Base-by-base conservation (phyloP, 2,329 filamentous ascomycete species). In the Epichloe amarillans region DNA sequence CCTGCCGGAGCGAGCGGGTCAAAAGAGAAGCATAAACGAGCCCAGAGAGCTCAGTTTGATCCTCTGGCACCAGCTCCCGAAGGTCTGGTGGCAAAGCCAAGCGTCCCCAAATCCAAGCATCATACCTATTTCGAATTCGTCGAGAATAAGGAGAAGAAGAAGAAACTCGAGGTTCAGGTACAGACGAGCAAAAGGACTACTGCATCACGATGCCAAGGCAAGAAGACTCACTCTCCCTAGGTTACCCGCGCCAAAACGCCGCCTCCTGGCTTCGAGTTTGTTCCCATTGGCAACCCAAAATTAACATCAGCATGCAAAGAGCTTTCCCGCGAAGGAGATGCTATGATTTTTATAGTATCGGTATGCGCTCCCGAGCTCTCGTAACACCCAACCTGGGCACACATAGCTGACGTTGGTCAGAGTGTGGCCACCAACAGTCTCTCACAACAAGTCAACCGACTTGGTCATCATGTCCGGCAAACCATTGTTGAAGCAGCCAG, bases 281-380 rank as follows among this genome's bases (percentile, higher is more conserved):
- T 84, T 42, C 77, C 80, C 35, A 74, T 77, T 47, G 80, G 80
- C 47, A 77, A 83, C 55, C 80, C 80, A 21, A 70, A 74, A 54
- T 65, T 84, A 59, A 83, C 79, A 5, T 69, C 68, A 50, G 66
- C 71, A 42, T 84, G 81, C 69, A 84, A 84, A 63, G 80, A 84
- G 58, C 63, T 83, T 19, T 84, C 80, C 1, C 72, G 81, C 55
- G 76, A 81, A 57, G 69, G 71, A 47, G 79, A 73, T 57, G 79
- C 77, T 43, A 77, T 82, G 74, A 77, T 83, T 15, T 84, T 81
- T 57, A 82, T 84, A 52, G 80, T 84, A 46, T 80, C 79, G 59
- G 80, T 82, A 71, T 43, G 52, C 42, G 42, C 30, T 35, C 23
- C 23, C 15, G 39, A 44, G 36, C 15, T 21, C 42, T 30, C 4